phyloP scores from a whole-genome alignment of 345 rosid genomes.

The Mercurialis annua region DNA sequence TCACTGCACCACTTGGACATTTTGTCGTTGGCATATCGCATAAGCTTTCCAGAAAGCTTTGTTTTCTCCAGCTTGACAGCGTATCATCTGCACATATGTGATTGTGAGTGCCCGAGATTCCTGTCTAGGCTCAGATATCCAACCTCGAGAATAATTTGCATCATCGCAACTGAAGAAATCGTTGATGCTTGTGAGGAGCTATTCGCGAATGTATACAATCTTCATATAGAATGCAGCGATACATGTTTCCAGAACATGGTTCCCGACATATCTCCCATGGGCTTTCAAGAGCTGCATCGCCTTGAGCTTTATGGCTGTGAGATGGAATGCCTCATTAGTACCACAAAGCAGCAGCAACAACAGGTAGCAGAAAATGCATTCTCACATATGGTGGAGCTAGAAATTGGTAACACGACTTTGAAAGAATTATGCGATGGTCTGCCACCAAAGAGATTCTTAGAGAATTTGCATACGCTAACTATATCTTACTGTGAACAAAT shows the following conservation, averaged over 20 bases:
- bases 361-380: slow-evolving; percentile 4
- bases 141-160: neutral
- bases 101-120: neutral
- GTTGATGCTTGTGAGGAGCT: neutral
- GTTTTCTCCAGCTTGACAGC: neutral
- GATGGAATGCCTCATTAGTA: slow-evolving; percentile 13
- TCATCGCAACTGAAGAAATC: neutral
- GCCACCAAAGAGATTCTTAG: slow-evolving; percentile 9
- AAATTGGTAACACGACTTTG: neutral
- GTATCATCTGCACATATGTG: neutral
- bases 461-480: slow-evolving; percentile 3
- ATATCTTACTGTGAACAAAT: neutral
- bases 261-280: neutral
- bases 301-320: neutral
- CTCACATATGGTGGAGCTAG: slow-evolving; percentile 4
- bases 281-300: neutral
- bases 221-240: neutral
- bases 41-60: neutral
- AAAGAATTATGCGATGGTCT: slow-evolving; percentile 9
- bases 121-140: neutral
- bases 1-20: slow-evolving; percentile 3
- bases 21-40: neutral
- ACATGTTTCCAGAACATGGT: neutral
- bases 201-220: neutral
- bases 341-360: neutral